These are phyloP conservation scores for Gamarada debralockiae DNA, from an alignment of 495 filamentous ascomycete species.

Conservation along the genomic window DNA sequence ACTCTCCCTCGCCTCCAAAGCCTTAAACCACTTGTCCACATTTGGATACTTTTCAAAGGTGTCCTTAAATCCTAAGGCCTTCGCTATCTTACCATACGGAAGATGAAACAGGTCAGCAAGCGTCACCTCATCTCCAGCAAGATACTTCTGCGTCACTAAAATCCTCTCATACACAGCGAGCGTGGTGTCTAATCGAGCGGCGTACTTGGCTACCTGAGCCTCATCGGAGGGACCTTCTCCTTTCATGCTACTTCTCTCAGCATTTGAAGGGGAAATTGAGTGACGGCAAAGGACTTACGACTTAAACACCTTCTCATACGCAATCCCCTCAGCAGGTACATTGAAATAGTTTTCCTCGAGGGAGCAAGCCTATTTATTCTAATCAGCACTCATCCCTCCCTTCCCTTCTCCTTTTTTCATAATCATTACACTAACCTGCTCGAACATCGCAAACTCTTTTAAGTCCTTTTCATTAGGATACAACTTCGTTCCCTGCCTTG, in stretches of 20 bases:
- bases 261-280: too few relatives aligned
- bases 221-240: conserved; percentile 2
- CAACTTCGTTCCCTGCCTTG: conserved; percentile 15
- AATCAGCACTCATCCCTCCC: too few relatives aligned
- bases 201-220: neutral
- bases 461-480: conserved; percentile 14
- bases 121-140: conserved; percentile 23
- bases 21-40: neutral
- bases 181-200: conserved; percentile 17
- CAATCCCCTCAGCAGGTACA: too few relatives aligned
- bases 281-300: too few relatives aligned
- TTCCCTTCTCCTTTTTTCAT: too few relatives aligned
- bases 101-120: conserved; percentile 15
- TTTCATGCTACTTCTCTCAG: too few relatives aligned
- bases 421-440: too few relatives aligned
- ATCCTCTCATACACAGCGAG: conserved; percentile 25
- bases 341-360: conserved; percentile 22
- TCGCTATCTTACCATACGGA: neutral
- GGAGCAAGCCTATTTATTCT: conserved; percentile 22
- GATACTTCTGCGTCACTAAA: conserved; percentile 22
- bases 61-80: neutral
- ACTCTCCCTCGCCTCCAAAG: neutral
- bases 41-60: neutral
- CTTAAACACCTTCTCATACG: too few relatives aligned
- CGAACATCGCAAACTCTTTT: too few relatives aligned